Conservation (phyloP, 2,329 filamentous ascomycete species). For the Leptoxyphium fumago region DNA sequence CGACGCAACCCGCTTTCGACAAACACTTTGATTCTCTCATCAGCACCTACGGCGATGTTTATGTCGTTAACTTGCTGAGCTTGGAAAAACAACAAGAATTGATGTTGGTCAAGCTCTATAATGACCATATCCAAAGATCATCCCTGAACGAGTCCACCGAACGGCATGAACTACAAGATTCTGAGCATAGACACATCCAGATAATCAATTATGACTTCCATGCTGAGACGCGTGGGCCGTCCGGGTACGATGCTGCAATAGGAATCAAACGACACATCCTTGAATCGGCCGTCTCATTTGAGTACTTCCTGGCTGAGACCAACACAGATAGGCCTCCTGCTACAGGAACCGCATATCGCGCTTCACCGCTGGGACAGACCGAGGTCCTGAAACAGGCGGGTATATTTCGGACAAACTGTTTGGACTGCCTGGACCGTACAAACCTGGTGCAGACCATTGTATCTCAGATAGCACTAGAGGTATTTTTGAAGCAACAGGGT, state of each 20-base stretch:
- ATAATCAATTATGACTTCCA: conserved; percentile 93
- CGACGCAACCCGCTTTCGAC: conserved; percentile 86
- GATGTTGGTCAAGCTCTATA: conserved; percentile 68
- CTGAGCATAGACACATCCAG: conserved; percentile 60
- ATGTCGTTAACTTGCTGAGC: conserved; percentile 89
- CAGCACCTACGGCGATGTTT: conserved; percentile 73
- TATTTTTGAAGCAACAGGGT: conserved; percentile 60
- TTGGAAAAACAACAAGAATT: conserved; percentile 74
- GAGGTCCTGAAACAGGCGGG: conserved; percentile 76
- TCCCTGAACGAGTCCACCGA: conserved; percentile 45
- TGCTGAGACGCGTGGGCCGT: conserved; percentile 74
- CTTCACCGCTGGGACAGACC: conserved; percentile 17
- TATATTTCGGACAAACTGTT: conserved; percentile 89
- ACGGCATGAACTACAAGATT: conserved; percentile 30
- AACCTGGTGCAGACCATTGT: conserved; percentile 94
- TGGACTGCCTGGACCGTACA: conserved; percentile 90
- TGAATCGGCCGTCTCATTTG: conserved; percentile 69
- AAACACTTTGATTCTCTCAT: conserved; percentile 87
- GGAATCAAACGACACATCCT: conserved; percentile 68
- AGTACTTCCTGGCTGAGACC: conserved; percentile 78
- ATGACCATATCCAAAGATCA: conserved; percentile 59
- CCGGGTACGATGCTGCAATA: conserved; percentile 80
- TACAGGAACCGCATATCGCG: conserved; percentile 22
- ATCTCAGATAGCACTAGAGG: conserved; percentile 80
- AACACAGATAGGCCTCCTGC: conserved; percentile 36